Evolutionary conservation across 495 filamentous ascomycete genomes (phyloP).

Genomic region (Lineolata rhizophorae): DNA sequence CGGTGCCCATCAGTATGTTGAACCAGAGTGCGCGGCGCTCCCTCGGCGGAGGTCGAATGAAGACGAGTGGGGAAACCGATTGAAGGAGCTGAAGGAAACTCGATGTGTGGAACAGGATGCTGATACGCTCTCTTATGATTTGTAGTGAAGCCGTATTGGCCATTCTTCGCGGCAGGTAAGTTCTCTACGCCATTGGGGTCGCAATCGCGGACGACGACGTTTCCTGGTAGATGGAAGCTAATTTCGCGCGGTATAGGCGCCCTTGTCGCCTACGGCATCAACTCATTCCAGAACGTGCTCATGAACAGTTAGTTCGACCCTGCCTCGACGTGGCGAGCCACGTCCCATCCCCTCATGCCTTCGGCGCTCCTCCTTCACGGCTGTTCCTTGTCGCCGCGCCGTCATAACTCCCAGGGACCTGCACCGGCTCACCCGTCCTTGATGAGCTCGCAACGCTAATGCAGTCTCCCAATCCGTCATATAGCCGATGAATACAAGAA

Average conservation of each 20-base stretch:
- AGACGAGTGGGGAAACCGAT: constrained; percentile 1
- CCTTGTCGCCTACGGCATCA: constrained; percentile 73
- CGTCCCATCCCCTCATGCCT: no score
- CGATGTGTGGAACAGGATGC: no score
- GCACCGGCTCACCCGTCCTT: no score
- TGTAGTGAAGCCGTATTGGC: constrained; percentile 67
- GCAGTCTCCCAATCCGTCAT: no score
- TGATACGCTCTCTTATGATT: no score
- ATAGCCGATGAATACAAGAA: constrained; percentile 91
- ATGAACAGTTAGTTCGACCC: constrained; percentile 41
- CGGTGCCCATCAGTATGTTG: constrained; percentile 60
- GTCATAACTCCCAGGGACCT: no score
- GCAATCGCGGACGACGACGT: neutral
- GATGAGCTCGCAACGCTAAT: no score
- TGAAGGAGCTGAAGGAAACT: constrained; percentile 10
- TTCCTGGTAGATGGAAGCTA: constrained; percentile 7
- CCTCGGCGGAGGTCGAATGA: no score
- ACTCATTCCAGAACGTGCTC: constrained; percentile 46
- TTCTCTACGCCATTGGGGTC: constrained; percentile 3
- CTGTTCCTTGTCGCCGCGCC: no score
- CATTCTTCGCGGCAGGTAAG: constrained; percentile 91
- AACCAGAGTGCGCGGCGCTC: neutral
- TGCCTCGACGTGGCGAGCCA: no score
- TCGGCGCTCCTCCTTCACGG: no score
- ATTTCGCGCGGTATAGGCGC: constrained; percentile 31